Percentiles rank a stretch among this genome's conserved stretches.
Evolutionary conservation across 768 basidiomycete species (phyloP).

Genomic region (Mycena leptocephala): DNA sequence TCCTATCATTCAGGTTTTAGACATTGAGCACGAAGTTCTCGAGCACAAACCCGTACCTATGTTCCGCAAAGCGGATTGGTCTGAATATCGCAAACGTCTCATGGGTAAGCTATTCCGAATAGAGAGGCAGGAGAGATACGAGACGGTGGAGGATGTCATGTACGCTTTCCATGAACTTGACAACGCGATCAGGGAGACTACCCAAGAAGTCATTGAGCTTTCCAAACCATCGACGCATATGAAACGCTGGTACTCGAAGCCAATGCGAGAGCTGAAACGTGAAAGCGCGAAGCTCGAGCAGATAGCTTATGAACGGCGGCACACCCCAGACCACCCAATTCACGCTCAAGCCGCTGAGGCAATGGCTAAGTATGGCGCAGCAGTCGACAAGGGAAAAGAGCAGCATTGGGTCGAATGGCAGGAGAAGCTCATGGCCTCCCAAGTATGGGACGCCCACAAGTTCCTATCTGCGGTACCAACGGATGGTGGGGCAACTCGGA

Average conservation of each 20-base stretch:
- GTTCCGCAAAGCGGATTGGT: conserved; percentile 52
- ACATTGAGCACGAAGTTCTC: conserved; percentile 22
- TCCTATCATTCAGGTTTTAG: conserved; percentile 51
- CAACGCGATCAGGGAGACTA: no score
- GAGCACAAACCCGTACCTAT: background rate
- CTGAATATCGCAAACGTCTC: conserved; percentile 42
- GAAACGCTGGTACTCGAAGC: conserved; percentile 52
- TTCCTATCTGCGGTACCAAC: conserved; percentile 36
- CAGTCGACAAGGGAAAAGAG: conserved; percentile 40
- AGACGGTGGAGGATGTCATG: conserved; percentile 1
- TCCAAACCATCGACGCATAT: no score
- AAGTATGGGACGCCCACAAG: conserved; percentile 45
- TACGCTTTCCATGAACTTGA: conserved; percentile 1
- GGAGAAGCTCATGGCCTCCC: conserved; percentile 26
- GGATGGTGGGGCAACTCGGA: conserved; percentile 45
- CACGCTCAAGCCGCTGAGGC: no score
- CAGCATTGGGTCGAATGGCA: conserved; percentile 49
- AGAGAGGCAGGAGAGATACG: background rate
- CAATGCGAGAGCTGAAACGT: conserved; percentile 40
- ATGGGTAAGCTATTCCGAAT: background rate
- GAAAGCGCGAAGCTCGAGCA: conserved; percentile 34
- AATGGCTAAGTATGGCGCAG: no score
- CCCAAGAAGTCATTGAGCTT: conserved; percentile 37
- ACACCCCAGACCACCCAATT: conserved; percentile 40
- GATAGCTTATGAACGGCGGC: conserved; percentile 11